phyloP scores from a whole-genome alignment of 257 asterid species.

The Rubia yunnanensis region DNA sequence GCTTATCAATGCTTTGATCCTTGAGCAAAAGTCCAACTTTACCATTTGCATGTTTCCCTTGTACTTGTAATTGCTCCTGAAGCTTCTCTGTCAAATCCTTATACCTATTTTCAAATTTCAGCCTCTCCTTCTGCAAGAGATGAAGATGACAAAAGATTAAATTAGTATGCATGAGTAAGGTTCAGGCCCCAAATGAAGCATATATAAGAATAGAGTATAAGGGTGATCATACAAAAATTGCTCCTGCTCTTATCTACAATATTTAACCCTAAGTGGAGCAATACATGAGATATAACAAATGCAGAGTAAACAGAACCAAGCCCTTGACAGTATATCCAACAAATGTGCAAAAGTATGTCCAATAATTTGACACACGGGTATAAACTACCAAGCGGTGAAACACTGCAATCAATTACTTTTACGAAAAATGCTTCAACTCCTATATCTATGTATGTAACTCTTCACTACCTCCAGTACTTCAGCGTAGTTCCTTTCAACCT shows the following conservation, averaged over 20 bases:
- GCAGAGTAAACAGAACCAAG: conserved; percentile 2
- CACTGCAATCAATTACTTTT: not conserved
- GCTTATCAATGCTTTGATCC: conserved; percentile 26
- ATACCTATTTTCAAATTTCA: conserved; percentile 43
- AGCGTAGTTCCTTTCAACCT: conserved; percentile 49
- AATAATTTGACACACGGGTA: conserved; percentile 1
- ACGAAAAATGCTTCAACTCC: not conserved
- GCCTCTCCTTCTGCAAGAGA: conserved; percentile 46
- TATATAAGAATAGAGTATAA: not conserved
- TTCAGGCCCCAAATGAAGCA: conserved; percentile 5
- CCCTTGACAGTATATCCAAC: not conserved
- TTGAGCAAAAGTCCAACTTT: conserved; percentile 27
- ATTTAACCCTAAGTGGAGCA: not conserved
- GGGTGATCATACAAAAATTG: not conserved
- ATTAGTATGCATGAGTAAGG: conserved; percentile 4
- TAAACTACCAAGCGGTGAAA: not conserved
- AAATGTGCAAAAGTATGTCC: not conserved
- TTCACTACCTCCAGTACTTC: conserved; percentile 57
- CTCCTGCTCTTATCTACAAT: not conserved
- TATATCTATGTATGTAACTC: not conserved
- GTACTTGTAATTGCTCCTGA: conserved; percentile 48
- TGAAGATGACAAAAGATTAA: not conserved
- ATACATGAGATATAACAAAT: not conserved
- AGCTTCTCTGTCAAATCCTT: conserved; percentile 44
- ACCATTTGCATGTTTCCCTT: conserved; percentile 36